These are phyloP conservation scores for Rhodotorula sp. DNA, from an alignment of 1,284 basidiomycete species.

Conservation along the genomic window DNA sequence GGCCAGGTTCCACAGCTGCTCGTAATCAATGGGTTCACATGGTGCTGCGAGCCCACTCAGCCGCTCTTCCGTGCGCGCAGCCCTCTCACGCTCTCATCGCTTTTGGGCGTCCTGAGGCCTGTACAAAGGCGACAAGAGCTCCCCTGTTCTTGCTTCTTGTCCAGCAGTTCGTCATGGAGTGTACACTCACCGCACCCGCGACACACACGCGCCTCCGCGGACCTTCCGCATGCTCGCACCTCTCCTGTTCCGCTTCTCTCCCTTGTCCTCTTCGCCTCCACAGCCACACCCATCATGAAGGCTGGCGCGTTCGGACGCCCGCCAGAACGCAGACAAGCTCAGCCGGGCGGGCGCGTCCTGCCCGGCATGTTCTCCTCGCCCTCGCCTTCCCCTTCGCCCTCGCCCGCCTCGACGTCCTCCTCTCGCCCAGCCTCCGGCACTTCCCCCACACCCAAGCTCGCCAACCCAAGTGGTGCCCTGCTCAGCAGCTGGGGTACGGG, in stretches of 20 bases:
- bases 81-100: too few relatives aligned
- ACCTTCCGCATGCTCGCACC: not conserved
- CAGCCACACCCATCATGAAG: conserved; percentile 4
- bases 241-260: not conserved
- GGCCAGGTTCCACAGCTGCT: too few relatives aligned
- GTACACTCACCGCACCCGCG: not conserved
- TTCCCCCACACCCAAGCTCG: not conserved
- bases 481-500: conserved; percentile 3
- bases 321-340: conserved; percentile 1
- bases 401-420: not conserved
- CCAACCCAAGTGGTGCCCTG: not conserved
- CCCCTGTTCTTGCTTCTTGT: not conserved
- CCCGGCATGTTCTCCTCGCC: conserved; percentile 17
- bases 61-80: too few relatives aligned
- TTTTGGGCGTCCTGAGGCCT: too few relatives aligned
- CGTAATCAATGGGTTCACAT: too few relatives aligned
- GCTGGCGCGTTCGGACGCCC: conserved; percentile 15
- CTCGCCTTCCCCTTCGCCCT: not conserved
- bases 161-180: not conserved
- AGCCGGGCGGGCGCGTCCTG: conserved; percentile 21
- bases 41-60: too few relatives aligned
- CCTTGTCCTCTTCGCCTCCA: not conserved
- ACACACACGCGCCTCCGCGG: not conserved
- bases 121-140: not conserved
- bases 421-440: not conserved